Evolutionary conservation across 1,284 basidiomycete genomes (phyloP).

Genomic region (Farysia itapuensis): DNA sequence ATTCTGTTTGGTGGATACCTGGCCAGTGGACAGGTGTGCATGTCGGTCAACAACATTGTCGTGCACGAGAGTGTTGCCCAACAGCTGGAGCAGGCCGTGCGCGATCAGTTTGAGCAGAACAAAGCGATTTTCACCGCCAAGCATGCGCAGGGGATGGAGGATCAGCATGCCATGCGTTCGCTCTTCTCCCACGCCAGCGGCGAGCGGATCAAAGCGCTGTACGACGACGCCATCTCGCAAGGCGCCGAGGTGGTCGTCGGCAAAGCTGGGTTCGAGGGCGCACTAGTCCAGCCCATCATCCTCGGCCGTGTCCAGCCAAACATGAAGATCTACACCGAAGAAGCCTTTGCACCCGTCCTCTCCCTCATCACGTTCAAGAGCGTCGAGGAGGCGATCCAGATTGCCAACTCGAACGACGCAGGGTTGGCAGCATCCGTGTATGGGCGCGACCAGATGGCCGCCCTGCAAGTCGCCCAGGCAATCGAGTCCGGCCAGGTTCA

Average conservation of each 20-base stretch:
- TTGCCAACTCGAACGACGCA: slow-evolving; percentile 66
- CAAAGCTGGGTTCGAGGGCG: slow-evolving; percentile 59
- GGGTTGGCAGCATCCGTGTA: slow-evolving; percentile 66
- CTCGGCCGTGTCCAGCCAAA: slow-evolving; percentile 64
- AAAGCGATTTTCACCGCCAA: slow-evolving; percentile 53
- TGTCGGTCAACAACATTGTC: slow-evolving; percentile 72
- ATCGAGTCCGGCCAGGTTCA: slow-evolving; percentile 61
- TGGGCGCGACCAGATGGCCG: slow-evolving; percentile 65
- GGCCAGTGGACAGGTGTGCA: slow-evolving; percentile 72
- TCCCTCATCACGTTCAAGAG: slow-evolving; percentile 75
- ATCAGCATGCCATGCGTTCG: slow-evolving; percentile 52
- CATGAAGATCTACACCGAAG: slow-evolving; percentile 60
- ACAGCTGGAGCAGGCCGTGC: slow-evolving; percentile 61
- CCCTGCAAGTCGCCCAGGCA: slow-evolving; percentile 64
- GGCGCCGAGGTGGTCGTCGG: slow-evolving; percentile 67
- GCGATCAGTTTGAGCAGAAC: slow-evolving; percentile 61
- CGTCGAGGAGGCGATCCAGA: slow-evolving; percentile 68
- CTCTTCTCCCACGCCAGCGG: slow-evolving; percentile 67
- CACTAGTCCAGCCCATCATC: slow-evolving; percentile 67
- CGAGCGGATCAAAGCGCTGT: slow-evolving; percentile 64
- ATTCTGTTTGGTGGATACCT: slow-evolving; percentile 65
- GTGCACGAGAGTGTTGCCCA: slow-evolving; percentile 63
- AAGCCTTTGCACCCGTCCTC: slow-evolving; percentile 86
- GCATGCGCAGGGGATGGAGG: slow-evolving; percentile 10
- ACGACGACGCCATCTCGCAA: slow-evolving; percentile 65